Conservation (phyloP, 208 protist genomes). For the Herpetomonas tarakana region DNA sequence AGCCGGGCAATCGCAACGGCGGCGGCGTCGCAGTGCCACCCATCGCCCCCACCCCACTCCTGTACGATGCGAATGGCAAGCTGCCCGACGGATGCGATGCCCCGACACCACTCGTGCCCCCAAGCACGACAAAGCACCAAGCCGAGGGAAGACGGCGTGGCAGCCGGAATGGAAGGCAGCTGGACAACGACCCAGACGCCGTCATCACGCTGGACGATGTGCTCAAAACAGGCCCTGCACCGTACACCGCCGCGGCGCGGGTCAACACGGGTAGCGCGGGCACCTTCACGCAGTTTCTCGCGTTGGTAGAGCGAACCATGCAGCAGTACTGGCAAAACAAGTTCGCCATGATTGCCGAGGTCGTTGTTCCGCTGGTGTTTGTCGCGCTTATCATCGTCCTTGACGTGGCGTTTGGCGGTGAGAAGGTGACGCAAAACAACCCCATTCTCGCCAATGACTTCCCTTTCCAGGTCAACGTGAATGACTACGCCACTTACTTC, state of each 20-base stretch:
- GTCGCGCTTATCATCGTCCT: conserved; percentile 39
- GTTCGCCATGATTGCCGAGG: conserved; percentile 24
- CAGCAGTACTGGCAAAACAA: conserved; percentile 30
- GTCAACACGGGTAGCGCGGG: conserved; percentile 3
- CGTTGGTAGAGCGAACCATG: conserved; percentile 31
- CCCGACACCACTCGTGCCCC: no score
- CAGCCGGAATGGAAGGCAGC: no score
- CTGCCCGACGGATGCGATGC: no score
- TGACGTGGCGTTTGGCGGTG: conserved; percentile 27
- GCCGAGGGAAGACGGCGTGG: neutral
- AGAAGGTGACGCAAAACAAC: conserved; percentile 10
- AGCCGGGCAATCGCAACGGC: no score
- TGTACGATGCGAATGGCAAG: neutral
- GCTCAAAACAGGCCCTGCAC: neutral
- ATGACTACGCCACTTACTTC: conserved; percentile 20
- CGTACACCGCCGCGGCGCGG: conserved; percentile 7
- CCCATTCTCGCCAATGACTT: neutral
- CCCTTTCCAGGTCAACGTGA: conserved; percentile 10
- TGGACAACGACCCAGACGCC: neutral
- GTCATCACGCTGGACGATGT: neutral
- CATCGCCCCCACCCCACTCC: neutral
- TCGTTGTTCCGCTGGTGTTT: conserved; percentile 49
- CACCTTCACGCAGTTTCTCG: conserved; percentile 21
- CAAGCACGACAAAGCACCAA: neutral
- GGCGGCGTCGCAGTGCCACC: neutral